Percentiles rank a stretch among this genome's conserved stretches.
Conservation (phyloP, 225 moss, liverwort and hornwort genomes). For the Sphagnum contortum region DNA sequence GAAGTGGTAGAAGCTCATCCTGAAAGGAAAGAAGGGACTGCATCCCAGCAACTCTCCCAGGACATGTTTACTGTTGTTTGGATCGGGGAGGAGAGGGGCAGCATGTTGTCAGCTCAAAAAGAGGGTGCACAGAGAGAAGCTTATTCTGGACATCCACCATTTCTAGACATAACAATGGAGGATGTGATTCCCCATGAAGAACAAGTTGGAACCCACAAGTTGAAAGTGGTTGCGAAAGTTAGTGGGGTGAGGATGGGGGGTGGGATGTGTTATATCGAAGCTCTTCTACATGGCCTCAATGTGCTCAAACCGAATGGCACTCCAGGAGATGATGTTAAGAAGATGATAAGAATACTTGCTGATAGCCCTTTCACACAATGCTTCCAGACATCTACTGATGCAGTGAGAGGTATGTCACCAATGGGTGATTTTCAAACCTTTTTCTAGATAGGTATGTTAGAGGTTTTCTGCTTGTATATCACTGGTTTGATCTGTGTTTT, state of each 20-base stretch:
- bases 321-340: slow-evolving; percentile 61
- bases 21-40: slow-evolving; percentile 6
- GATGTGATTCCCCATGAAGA: slow-evolving; percentile 46
- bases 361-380: slow-evolving; percentile 56
- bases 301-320: slow-evolving; percentile 67
- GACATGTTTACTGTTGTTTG: slow-evolving; percentile 70
- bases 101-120: slow-evolving; percentile 50
- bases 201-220: slow-evolving; percentile 54
- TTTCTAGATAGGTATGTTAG: background rate
- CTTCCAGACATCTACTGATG: slow-evolving; percentile 27
- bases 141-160: slow-evolving; percentile 34
- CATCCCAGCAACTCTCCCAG: slow-evolving; percentile 3
- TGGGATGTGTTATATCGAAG: slow-evolving; percentile 86
- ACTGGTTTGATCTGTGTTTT: no score
- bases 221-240: slow-evolving; percentile 62
- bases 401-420: slow-evolving; percentile 38
- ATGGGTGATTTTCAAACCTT: slow-evolving; percentile 6
- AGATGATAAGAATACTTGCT: slow-evolving; percentile 51
- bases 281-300: slow-evolving; percentile 62
- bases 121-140: slow-evolving; percentile 21
- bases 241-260: slow-evolving; percentile 85
- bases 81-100: slow-evolving; percentile 85
- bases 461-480: background rate
- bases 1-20: slow-evolving; percentile 1
- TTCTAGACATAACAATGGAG: slow-evolving; percentile 59